A percentile compares a stretch with the other conserved stretches of the same genome.
Conservation (phyloP, 495 filamentous ascomycete genomes). For the Annulohypoxylon maeteangense region DNA sequence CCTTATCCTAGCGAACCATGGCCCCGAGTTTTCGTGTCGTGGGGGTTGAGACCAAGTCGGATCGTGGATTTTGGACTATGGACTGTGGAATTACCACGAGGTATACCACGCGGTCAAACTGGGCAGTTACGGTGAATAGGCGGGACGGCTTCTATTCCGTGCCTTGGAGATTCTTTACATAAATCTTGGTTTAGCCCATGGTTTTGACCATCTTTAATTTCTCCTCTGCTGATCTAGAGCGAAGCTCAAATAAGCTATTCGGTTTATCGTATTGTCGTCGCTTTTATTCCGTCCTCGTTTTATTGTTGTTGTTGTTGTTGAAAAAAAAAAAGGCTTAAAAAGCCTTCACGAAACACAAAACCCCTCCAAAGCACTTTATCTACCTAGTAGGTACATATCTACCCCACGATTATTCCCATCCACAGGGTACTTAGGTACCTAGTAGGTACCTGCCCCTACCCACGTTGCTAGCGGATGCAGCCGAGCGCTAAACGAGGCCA, state of each 20-base stretch:
- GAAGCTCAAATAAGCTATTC: not conserved
- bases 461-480: slow-evolving; percentile 35
- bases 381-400: not conserved
- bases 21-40: slow-evolving; percentile 4
- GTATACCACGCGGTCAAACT: slow-evolving; percentile 2
- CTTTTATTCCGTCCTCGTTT: slow-evolving; percentile 1
- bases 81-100: slow-evolving; percentile 4
- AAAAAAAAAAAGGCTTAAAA: slow-evolving; percentile 2
- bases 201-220: slow-evolving; percentile 17
- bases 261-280: not conserved
- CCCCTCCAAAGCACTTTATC: not conserved
- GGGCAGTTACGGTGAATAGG: not conserved
- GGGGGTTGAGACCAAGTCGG: slow-evolving; percentile 23
- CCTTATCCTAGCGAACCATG: slow-evolving; percentile 4
- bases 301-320: slow-evolving; percentile 19
- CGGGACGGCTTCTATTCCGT: not conserved
- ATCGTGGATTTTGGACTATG: not conserved
- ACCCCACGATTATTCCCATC: slow-evolving; percentile 20
- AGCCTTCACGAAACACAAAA: slow-evolving; percentile 10
- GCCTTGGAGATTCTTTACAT: slow-evolving; percentile 32
- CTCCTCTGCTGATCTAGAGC: slow-evolving; percentile 22
- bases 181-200: slow-evolving; percentile 12
- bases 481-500: slow-evolving; percentile 38
- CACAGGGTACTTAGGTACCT: slow-evolving; percentile 25
- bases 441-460: not conserved